These are phyloP conservation scores for Pythium grandisporangium DNA, from an alignment of 352 stramenopile genomes.

Conservation along the genomic window DNA sequence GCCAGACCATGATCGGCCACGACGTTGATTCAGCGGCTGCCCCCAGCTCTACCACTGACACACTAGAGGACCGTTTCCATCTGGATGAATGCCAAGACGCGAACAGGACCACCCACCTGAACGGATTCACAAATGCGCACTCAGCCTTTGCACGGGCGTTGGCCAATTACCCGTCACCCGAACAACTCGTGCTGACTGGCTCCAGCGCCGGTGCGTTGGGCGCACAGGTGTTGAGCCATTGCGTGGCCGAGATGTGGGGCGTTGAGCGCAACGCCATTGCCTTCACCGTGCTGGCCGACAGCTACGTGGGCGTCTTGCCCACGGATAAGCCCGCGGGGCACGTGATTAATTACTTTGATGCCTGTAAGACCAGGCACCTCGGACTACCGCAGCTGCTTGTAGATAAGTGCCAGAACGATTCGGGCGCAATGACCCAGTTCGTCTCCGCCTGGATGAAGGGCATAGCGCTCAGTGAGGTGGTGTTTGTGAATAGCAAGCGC, in stretches of 20 bases:
- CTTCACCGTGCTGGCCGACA: conserved; percentile 35
- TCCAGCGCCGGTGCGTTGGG: conserved; percentile 33
- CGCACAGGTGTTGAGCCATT: conserved; percentile 26
- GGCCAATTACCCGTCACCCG: conserved; percentile 34
- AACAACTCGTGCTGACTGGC: conserved; percentile 37
- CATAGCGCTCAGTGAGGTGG: conserved; percentile 25
- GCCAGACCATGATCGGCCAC: conserved; percentile 18
- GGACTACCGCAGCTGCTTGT: neutral
- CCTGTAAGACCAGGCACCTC: conserved; percentile 15
- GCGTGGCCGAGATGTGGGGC: conserved; percentile 35
- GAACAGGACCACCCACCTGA: conserved; percentile 35
- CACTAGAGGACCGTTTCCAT: no score
- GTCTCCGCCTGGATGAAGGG: conserved; percentile 33
- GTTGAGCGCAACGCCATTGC: conserved; percentile 28
- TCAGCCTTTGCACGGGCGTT: conserved; percentile 34
- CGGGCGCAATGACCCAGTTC: conserved; percentile 27
- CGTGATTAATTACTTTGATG: conserved; percentile 33
- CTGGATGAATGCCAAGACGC: conserved; percentile 28
- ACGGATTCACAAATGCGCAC: conserved; percentile 44
- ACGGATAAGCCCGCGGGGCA: conserved; percentile 4
- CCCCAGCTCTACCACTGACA: no score
- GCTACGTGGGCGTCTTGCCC: conserved; percentile 37
- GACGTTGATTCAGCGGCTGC: conserved; percentile 18
- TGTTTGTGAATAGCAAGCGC: conserved; percentile 45
- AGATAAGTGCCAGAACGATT: conserved; percentile 27